Percentiles rank a stretch among this genome's conserved stretches.
These are phyloP conservation scores for Saccharomyces hybrid DNA, from an alignment of 1,139 yeast genomes.

Conservation along the genomic window DNA sequence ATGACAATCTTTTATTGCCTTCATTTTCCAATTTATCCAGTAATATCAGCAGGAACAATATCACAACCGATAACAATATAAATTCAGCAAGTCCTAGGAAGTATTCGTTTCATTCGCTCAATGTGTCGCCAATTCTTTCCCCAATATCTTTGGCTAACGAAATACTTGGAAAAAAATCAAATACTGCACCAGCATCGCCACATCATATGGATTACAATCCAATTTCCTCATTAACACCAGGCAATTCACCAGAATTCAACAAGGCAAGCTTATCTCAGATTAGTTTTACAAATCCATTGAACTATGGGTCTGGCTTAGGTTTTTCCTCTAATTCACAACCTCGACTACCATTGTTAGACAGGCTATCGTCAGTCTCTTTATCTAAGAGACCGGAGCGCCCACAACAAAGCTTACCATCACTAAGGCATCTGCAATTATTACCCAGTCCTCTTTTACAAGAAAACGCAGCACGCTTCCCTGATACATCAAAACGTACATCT, in stretches of 20 bases:
- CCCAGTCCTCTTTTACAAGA: slow-evolving; percentile 28
- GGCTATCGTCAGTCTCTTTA: background rate
- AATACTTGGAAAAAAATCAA: slow-evolving; percentile 15
- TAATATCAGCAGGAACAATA: background rate
- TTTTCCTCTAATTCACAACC: background rate
- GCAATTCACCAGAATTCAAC: slow-evolving; percentile 16
- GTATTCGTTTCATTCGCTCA: slow-evolving; percentile 1
- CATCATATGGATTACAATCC: slow-evolving; percentile 7
- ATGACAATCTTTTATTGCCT: slow-evolving; percentile 8
- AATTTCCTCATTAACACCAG: slow-evolving; percentile 19
- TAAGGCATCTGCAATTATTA: slow-evolving; percentile 27
- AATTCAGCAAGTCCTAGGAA: background rate
- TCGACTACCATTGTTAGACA: background rate
- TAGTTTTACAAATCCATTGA: background rate
- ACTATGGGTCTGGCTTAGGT: background rate
- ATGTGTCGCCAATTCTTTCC: background rate
- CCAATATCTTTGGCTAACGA: slow-evolving; percentile 2
- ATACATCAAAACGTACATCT: slow-evolving; percentile 28
- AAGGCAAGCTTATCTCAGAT: slow-evolving; percentile 9
- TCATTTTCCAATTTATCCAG: background rate
- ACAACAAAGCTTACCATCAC: slow-evolving; percentile 22
- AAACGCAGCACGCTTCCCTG: slow-evolving; percentile 29
- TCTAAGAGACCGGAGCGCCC: background rate
- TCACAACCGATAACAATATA: background rate
- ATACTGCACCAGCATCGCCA: slow-evolving; percentile 31